Base-by-base conservation (phyloP, 2,329 filamentous ascomycete genomes). In the Fusarium sp. region DNA sequence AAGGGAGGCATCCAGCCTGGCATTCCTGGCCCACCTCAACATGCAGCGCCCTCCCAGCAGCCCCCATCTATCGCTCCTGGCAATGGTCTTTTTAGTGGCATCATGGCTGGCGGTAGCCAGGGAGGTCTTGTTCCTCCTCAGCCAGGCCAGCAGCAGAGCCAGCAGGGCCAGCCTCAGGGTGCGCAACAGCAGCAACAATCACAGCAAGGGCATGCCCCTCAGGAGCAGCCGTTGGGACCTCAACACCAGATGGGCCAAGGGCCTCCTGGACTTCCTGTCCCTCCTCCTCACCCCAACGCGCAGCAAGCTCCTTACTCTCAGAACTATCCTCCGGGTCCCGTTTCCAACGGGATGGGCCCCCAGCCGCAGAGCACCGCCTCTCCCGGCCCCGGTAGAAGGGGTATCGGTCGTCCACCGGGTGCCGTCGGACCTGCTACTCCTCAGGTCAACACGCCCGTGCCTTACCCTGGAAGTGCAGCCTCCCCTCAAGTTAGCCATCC, bases 1-100 rank as follows among this genome's bases (percentile, higher is more conserved):
- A 90, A 90, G 75, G 87, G 88, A 55, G 86, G 84, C 38, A 86
- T 87, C 35, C 86, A 87, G 73, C 83, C 86, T 64, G 84, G 83
- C 68, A 90, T 94, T 78, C 88, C 88, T 70, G 92, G 90, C 20
- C 91, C 91, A 44, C 89, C 92, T 67, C 92, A 92, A 78, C 93
- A 96, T 72, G 89, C 89, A 65, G 94, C 92, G 46, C 92, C 94
- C 63, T 91, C 93, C 53, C 94, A 96, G 83, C 93, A 94, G 70
- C 93, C 93, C 68, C 95, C 96, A 39, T 95, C 94, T 54, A 93
- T 98, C 75, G 94, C 94, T 33, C 93, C 97, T 79, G 95, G 95
- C 31, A 95, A 93, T 80, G 96, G 97, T 79, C 88, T 98, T 44
- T 98, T 99, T 80, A 94, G 94, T 75, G 94, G 94, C 62, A 97